phyloP scores from a whole-genome alignment of 2,329 filamentous ascomycete species.

The Penicillium aurantiogriseum region DNA sequence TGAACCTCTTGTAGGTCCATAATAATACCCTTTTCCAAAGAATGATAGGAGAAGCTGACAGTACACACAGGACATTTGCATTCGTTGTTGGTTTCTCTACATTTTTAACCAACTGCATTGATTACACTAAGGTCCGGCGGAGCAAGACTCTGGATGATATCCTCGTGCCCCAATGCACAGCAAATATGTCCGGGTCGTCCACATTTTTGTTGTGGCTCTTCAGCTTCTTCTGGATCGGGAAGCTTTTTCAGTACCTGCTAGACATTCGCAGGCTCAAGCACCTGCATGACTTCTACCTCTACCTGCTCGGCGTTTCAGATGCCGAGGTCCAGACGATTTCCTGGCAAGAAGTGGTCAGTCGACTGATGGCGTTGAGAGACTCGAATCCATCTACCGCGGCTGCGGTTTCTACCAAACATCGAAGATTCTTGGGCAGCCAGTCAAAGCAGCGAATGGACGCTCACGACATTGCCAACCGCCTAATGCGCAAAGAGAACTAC shows the following conservation, averaged over 20 bases:
- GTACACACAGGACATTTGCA: slow-evolving; percentile 64
- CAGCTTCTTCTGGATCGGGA: slow-evolving; percentile 80
- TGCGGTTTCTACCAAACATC: slow-evolving; percentile 57
- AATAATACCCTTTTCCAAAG: neutral
- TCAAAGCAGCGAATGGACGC: slow-evolving; percentile 94
- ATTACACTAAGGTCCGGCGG: slow-evolving; percentile 70
- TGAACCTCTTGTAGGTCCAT: slow-evolving; percentile 69
- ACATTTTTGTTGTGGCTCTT: slow-evolving; percentile 81
- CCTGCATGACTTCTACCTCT: slow-evolving; percentile 80
- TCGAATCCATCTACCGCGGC: slow-evolving; percentile 80
- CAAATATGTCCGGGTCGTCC: slow-evolving; percentile 70
- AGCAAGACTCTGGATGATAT: slow-evolving; percentile 63
- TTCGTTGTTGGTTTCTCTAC: slow-evolving; percentile 82
- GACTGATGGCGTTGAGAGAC: slow-evolving; percentile 80
- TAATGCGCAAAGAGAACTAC: slow-evolving; percentile 97
- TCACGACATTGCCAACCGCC: slow-evolving; percentile 91
- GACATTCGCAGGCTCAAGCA: slow-evolving; percentile 71
- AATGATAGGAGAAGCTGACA: neutral
- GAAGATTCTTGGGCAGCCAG: slow-evolving; percentile 70
- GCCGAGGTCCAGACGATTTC: slow-evolving; percentile 91
- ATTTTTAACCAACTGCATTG: slow-evolving; percentile 80
- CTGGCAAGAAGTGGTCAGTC: slow-evolving; percentile 86
- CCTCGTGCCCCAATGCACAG: slow-evolving; percentile 71
- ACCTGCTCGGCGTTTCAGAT: slow-evolving; percentile 78
- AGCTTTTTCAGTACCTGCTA: slow-evolving; percentile 69